Base-by-base conservation (phyloP, 2,329 filamentous ascomycete genomes). In the Ophiosphaerella korrae region DNA sequence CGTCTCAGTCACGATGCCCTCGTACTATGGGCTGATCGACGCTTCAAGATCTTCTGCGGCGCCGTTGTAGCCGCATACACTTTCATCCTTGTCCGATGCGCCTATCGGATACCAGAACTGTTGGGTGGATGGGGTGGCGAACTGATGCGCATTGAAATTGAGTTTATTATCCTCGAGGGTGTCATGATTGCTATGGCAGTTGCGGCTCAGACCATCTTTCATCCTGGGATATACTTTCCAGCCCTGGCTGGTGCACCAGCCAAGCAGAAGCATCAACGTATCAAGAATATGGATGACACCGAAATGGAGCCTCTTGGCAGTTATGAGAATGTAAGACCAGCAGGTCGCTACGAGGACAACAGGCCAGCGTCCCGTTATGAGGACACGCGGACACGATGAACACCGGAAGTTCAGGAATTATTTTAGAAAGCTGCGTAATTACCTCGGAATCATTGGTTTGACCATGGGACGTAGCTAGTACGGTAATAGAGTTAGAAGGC, bases 121-220 rank as follows among this genome's bases (percentile, higher is more conserved):
- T 58, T 71, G 7, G 72, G 70, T 21, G 78, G 78, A 9, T 80
- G 77, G 67, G 57, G 63, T 14, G 72, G 74, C 46, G 42, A 64
- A 8, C 49, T 80, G 31, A 80, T 79, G 64, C 76, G 78, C 49
- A 60, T 78, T 26, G 73, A 82, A 56, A 48, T 63, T 4, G 69
- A 74, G n/a, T 80, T 82, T 54, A 77, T 82, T 64, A 67, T 76
- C 7, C 62, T 82, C 4, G 80, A 82, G 51, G 79, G 80, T 3
- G 72, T 74, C 6, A 81, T 82, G 78, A 78, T 83, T 46, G 67
- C 67, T 1, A 62, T 80, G 31, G 75, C 80, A 0, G 69, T 72
- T 13, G 47, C 76, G 13, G 66, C 65, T 3, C 59, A 81, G 57
- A 82, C 78, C 1, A 55, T 68, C 0, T 73, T 79, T 29, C 79